Percentiles rank a stretch among this genome's conserved stretches.
Evolutionary conservation across 75 land plant species (phyloP).

Genomic region (Picea glauca): DNA sequence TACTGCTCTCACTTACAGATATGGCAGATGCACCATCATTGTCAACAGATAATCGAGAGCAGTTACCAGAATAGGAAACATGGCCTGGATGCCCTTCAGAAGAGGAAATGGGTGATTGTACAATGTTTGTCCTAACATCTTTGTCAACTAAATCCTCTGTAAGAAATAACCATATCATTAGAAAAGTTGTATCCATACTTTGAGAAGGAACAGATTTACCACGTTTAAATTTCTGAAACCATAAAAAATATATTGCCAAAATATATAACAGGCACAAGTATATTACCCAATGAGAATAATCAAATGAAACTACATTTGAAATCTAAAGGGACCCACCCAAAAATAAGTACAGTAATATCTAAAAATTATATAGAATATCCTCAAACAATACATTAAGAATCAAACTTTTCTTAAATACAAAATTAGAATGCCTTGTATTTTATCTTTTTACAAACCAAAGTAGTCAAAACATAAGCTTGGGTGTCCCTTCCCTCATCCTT

Average conservation of each 20-base stretch:
- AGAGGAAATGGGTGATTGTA: not conserved
- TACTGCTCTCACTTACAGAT: slow-evolving; percentile 3
- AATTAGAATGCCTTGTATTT: too few relatives aligned
- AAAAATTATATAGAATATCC: too few relatives aligned
- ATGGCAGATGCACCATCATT: not conserved
- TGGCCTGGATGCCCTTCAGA: not conserved
- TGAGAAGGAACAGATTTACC: not conserved
- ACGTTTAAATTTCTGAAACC: not conserved
- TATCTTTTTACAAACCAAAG: too few relatives aligned
- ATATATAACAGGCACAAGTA: too few relatives aligned
- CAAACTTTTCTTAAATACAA: too few relatives aligned
- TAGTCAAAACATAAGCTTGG: too few relatives aligned
- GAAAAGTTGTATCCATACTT: not conserved
- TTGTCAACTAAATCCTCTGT: not conserved
- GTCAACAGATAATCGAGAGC: not conserved
- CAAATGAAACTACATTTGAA: too few relatives aligned
- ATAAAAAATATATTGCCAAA: not conserved
- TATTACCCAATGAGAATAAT: too few relatives aligned
- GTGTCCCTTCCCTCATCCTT: too few relatives aligned
- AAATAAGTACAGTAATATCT: too few relatives aligned
- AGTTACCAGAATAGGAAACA: not conserved
- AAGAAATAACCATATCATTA: not conserved
- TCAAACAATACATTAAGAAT: too few relatives aligned
- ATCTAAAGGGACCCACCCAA: too few relatives aligned
- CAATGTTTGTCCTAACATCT: not conserved